These are phyloP conservation scores for Skeletonema marinoi DNA, from an alignment of 108 stramenopile species.

Conservation along the genomic window DNA sequence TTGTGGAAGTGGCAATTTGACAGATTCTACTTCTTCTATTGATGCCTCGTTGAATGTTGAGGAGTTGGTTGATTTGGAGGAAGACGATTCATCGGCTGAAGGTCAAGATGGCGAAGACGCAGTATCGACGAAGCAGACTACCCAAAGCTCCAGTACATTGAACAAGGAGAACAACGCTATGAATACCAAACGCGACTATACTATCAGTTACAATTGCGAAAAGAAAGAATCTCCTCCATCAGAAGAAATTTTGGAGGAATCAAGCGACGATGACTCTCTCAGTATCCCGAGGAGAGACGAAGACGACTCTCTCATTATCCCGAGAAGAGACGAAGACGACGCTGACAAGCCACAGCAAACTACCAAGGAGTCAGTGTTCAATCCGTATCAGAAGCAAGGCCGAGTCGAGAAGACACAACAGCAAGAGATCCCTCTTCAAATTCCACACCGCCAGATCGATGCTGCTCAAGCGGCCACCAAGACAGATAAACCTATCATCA, in stretches of 20 bases:
- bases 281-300: background rate
- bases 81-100: background rate
- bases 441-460: background rate
- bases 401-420: background rate
- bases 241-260: conserved; percentile 18
- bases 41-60: conserved; percentile 25
- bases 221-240: conserved; percentile 16
- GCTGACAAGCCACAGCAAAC: background rate
- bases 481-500: background rate
- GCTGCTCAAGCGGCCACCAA: background rate
- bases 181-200: conserved; percentile 16
- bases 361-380: background rate
- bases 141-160: background rate
- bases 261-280: conserved; percentile 13
- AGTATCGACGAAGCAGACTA: too few species aligned
- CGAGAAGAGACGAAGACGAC: background rate
- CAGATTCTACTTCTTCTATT: background rate
- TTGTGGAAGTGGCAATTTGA: background rate
- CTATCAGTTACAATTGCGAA: conserved; percentile 37
- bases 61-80: conserved; percentile 30
- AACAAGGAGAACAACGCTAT: background rate
- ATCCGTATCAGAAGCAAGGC: conserved; percentile 17
- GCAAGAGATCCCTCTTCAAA: background rate
- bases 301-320: background rate
- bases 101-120: background rate